A percentile compares a stretch with the other conserved stretches of the same genome.
These are phyloP conservation scores for Trametes polyzona DNA, from an alignment of 1,284 basidiomycete species.

Conservation along the genomic window DNA sequence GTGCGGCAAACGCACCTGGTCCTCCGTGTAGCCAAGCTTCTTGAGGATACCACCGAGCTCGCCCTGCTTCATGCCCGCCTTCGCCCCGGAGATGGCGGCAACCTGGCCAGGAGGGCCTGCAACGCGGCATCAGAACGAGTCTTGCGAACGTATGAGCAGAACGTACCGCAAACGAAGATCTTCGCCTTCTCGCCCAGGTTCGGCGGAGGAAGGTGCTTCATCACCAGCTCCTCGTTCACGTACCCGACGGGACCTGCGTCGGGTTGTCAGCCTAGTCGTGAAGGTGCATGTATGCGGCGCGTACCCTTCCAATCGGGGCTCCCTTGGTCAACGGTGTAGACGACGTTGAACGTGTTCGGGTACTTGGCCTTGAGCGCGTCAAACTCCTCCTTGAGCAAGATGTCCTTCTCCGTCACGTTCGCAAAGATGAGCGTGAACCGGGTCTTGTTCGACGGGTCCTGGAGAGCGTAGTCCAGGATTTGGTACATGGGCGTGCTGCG, in stretches of 20 bases:
- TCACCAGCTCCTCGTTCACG: constrained; percentile 73
- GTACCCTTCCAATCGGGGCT: constrained; percentile 72
- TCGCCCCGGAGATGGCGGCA: constrained; percentile 77
- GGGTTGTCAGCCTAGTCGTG: not conserved
- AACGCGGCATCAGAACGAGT: not conserved
- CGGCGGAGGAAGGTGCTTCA: constrained; percentile 74
- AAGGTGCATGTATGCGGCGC: constrained; percentile 27
- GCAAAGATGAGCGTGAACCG: constrained; percentile 93
- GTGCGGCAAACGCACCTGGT: constrained; percentile 60
- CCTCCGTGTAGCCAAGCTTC: constrained; percentile 84
- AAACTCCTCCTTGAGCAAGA: constrained; percentile 85
- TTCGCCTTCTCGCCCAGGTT: constrained; percentile 81
- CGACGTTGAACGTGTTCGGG: constrained; percentile 76
- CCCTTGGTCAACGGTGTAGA: constrained; percentile 88
- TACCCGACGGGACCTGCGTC: constrained; percentile 65
- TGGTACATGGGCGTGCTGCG: constrained; percentile 77
- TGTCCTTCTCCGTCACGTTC: constrained; percentile 91
- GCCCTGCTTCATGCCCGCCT: constrained; percentile 83
- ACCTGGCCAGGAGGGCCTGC: constrained; percentile 87
- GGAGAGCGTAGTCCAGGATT: constrained; percentile 74
- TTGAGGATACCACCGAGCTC: constrained; percentile 82
- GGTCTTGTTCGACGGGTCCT: constrained; percentile 84
- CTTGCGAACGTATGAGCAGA: not conserved
- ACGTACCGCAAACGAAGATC: constrained; percentile 85
- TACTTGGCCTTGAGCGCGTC: constrained; percentile 75